These are phyloP conservation scores for Phytophthora agathidicida DNA, from an alignment of 352 stramenopile genomes.

Conservation along the genomic window DNA sequence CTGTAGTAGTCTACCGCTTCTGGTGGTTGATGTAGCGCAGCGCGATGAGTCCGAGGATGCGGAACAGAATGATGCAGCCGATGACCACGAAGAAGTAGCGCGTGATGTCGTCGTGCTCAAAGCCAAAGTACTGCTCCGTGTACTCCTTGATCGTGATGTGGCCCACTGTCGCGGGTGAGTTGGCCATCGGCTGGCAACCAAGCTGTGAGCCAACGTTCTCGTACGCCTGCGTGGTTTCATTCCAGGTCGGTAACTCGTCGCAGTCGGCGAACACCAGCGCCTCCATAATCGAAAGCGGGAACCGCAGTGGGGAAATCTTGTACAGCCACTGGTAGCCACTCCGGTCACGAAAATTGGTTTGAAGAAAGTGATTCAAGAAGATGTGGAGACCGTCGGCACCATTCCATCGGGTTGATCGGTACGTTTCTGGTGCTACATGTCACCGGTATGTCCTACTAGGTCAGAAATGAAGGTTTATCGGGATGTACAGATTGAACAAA, in stretches of 20 bases:
- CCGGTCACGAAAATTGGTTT: constrained; percentile 38
- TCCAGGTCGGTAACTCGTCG: too few species aligned
- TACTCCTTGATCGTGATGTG: constrained; percentile 32
- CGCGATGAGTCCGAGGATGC: constrained; percentile 30
- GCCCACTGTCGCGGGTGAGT: constrained; percentile 10
- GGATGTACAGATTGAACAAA: too few species aligned
- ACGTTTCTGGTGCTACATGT: too few species aligned
- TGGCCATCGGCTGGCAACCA: constrained; percentile 11
- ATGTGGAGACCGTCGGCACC: too few species aligned
- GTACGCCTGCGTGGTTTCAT: constrained; percentile 8
- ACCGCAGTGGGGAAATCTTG: constrained; percentile 32
- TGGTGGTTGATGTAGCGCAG: constrained; percentile 46
- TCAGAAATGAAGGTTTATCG: too few species aligned
- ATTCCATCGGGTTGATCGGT: too few species aligned
- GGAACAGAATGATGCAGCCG: constrained; percentile 37
- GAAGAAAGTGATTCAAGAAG: too few species aligned
- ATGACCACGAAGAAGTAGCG: constrained; percentile 23
- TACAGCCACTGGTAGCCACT: constrained; percentile 51
- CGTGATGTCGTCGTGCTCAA: constrained; percentile 26
- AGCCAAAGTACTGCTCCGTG: constrained; percentile 24
- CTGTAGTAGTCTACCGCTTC: constrained; percentile 28
- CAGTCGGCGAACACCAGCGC: constrained; percentile 25
- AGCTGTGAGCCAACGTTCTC: constrained; percentile 18
- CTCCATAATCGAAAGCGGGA: constrained; percentile 29
- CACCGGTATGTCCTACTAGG: too few species aligned